Conservation (phyloP, 2,329 filamentous ascomycete genomes). For the Byssoonygena ceratinophila region DNA sequence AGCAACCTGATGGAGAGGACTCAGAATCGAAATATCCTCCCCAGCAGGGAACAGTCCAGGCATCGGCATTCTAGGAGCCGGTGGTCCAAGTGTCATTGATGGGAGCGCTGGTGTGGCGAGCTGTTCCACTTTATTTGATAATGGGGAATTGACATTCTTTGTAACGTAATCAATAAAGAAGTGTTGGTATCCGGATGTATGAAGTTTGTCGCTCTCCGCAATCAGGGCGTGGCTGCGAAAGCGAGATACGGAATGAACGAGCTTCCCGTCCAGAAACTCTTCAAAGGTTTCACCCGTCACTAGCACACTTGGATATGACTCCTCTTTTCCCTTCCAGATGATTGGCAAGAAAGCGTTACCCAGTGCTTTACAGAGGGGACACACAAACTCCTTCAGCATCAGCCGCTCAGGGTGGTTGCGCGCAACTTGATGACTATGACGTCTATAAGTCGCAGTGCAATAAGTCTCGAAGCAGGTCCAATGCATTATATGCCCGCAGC, state of each 20-base stretch:
- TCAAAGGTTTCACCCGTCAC: conserved; percentile 52
- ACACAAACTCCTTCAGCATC: conserved; percentile 78
- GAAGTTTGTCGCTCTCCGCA: conserved; percentile 28
- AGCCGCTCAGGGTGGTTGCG: conserved; percentile 82
- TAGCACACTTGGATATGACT: conserved; percentile 66
- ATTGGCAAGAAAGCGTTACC: conserved; percentile 93
- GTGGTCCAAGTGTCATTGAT: conserved; percentile 25
- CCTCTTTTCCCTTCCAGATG: conserved; percentile 86
- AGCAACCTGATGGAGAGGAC: conserved; percentile 24
- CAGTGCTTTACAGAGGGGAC: conserved; percentile 89
- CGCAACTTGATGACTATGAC: conserved; percentile 86
- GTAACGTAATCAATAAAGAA: conserved; percentile 44
- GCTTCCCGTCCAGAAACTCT: conserved; percentile 55
- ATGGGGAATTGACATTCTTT: conserved; percentile 41
- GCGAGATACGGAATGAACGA: conserved; percentile 41
- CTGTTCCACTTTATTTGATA: conserved; percentile 36
- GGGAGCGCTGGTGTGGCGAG: conserved; percentile 23
- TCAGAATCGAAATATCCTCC: conserved; percentile 25
- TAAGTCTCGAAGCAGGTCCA: conserved; percentile 92
- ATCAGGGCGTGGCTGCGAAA: conserved; percentile 40
- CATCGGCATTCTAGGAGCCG: conserved; percentile 26
- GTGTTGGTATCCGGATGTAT: conserved; percentile 35
- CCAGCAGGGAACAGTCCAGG: conserved; percentile 32
- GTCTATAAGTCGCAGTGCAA: conserved; percentile 67
- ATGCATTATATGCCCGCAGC: conserved; percentile 98